These are phyloP conservation scores for Exobasidium cylindrosporum DNA, from an alignment of 1,284 basidiomycete species.

Conservation along the genomic window DNA sequence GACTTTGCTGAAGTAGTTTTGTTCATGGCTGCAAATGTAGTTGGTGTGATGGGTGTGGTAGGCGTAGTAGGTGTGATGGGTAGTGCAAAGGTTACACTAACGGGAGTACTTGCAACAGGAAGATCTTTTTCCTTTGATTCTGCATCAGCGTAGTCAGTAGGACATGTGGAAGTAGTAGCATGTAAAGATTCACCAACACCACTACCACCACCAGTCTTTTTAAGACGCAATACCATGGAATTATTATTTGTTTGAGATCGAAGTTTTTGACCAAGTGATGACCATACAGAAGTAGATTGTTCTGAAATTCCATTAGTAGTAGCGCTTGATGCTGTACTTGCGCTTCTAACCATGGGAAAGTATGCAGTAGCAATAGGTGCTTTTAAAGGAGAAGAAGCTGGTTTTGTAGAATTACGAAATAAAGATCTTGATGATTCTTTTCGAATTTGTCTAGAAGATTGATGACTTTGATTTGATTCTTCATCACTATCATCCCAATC, in stretches of 20 bases:
- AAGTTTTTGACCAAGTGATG: background rate
- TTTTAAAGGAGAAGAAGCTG: background rate
- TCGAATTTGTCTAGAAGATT: background rate
- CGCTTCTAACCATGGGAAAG: background rate
- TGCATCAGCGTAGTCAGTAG: no score
- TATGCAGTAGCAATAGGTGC: no score
- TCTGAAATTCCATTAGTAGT: background rate
- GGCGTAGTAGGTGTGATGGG: no score
- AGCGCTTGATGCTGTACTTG: background rate
- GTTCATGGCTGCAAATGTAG: background rate
- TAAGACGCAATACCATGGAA: background rate
- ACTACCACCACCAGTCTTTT: background rate
- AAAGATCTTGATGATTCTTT: background rate
- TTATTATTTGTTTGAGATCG: background rate
- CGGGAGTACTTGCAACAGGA: background rate
- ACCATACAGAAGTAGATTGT: background rate
- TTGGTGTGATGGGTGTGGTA: no score
- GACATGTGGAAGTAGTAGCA: background rate
- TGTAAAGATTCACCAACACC: background rate
- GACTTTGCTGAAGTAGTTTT: background rate
- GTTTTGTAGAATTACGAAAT: background rate
- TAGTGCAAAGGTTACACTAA: background rate
- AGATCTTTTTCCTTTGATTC: no score
- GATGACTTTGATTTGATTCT: background rate
- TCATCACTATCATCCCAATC: background rate